These are phyloP conservation scores for Isabelozyma pseudorhagii DNA, from an alignment of 805 yeast species.

Conservation along the genomic window DNA sequence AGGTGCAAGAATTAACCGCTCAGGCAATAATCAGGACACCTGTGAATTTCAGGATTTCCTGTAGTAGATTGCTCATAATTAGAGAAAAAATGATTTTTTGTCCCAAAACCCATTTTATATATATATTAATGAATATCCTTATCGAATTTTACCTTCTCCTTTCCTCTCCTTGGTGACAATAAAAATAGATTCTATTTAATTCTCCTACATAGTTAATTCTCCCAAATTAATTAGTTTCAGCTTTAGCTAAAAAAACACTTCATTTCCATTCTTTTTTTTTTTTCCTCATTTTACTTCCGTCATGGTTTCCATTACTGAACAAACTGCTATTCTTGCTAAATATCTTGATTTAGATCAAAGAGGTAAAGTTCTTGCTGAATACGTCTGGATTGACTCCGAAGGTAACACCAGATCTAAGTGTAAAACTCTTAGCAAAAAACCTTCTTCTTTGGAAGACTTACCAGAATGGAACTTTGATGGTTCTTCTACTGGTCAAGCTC, in stretches of 20 bases:
- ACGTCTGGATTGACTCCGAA: conserved; percentile 95
- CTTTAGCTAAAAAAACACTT: no score
- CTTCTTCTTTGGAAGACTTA: conserved; percentile 74
- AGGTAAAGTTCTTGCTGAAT: conserved; percentile 89
- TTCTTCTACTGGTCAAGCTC: conserved; percentile 97
- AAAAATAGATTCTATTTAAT: neutral
- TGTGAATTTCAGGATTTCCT: neutral
- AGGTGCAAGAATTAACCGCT: neutral
- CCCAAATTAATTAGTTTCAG: no score
- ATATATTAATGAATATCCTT: neutral
- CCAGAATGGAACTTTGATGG: conserved; percentile 99
- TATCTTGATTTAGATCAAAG: conserved; percentile 81
- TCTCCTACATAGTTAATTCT: neutral
- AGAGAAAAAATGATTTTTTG: neutral
- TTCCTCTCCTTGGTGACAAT: neutral
- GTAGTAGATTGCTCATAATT: neutral
- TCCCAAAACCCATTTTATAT: neutral
- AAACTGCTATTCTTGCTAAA: conserved; percentile 79
- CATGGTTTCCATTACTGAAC: conserved; percentile 49
- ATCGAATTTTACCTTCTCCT: neutral
- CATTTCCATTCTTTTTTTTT: neutral
- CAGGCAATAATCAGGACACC: neutral
- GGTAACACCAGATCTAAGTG: conserved; percentile 93
- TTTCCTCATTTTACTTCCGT: conserved; percentile 3
- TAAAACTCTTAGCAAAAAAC: conserved; percentile 71